Evolutionary conservation across 306 rosid species (phyloP).

Genomic region (Abrus pulchellus): DNA sequence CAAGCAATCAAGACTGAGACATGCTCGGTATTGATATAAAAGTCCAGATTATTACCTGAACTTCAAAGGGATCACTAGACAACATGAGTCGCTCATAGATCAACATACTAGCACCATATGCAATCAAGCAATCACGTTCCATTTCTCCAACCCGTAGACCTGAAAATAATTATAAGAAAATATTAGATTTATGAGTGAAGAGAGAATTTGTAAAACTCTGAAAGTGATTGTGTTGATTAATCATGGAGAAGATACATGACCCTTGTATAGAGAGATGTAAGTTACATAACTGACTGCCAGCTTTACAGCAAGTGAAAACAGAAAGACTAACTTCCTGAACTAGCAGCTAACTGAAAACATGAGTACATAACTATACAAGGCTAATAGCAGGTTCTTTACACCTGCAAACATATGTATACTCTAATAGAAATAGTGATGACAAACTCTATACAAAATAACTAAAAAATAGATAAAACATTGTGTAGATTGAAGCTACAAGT

Average conservation of each 20-base stretch:
- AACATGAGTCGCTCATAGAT: slow-evolving; percentile 89
- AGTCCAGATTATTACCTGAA: slow-evolving; percentile 66
- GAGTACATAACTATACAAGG: too few species aligned
- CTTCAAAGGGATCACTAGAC: slow-evolving; percentile 94
- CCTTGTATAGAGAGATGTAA: too few species aligned
- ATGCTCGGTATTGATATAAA: slow-evolving; percentile 4
- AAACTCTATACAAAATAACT: slow-evolving; percentile 16
- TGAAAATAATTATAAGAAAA: slow-evolving; percentile 47
- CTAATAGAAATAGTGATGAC: background rate
- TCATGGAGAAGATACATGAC: too few species aligned
- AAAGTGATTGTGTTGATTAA: too few species aligned
- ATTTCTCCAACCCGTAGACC: slow-evolving; percentile 97
- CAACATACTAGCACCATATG: slow-evolving; percentile 97
- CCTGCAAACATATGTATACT: too few species aligned
- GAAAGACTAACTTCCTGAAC: too few species aligned
- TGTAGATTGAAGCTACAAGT: slow-evolving; percentile 10
- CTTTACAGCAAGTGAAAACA: too few species aligned
- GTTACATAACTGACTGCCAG: too few species aligned
- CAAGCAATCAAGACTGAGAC: slow-evolving; percentile 20
- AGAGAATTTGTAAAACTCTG: too few species aligned
- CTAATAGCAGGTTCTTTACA: too few species aligned
- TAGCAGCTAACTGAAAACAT: too few species aligned
- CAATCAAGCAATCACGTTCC: slow-evolving; percentile 97
- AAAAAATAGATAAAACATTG: background rate
- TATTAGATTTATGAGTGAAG: too few species aligned